Base-by-base conservation (phyloP, 2,329 filamentous ascomycete genomes). In the Xylariaceae sp. region DNA sequence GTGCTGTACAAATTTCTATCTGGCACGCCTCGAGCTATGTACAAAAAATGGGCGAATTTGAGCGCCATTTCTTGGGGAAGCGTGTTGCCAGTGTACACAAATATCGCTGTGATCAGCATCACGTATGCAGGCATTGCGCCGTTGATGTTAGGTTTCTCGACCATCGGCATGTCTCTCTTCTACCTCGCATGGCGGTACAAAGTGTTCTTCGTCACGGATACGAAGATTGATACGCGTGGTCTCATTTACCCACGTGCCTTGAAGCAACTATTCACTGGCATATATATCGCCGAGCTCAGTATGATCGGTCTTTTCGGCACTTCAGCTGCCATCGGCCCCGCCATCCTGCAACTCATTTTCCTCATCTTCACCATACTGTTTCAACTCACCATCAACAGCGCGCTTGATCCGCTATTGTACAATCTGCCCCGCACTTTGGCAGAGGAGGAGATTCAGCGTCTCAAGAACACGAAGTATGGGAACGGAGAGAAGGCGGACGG, bases 111-210 rank as follows among this genome's bases (percentile, higher is more conserved):
- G 17, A 89, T 91, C 62, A 85, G 84, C 87, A 73, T 96, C 54
- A 87, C 85, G 31, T 96, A 96, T 65, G 85, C 90, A 2, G 86
- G 85, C 55, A 95, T 96, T 60, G 89, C 90, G 2, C 92, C 91
- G 1, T 73, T 96, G 11, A 85, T 96, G 47, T 77, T 96, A 44
- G 81, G 85, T 5, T 96, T 96, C 62, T 89, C 89, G 1, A 83
- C 86, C 1, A 76, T 89, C 36, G 90, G 89, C 27, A 80, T 96
- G 51, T 82, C 77, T 18, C 74, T 94, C 39, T 91, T 96, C 69
- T 95, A 95, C 66, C 74, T 92, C 45, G 88, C 90, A 42, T 96
- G 90, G 76, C 82, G 88, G 15, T 96, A 97, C 76, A 95, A 96
- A 65, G 71, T 97, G 48, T 78, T 96, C 44, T 96, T 89, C 67